A percentile compares a stretch with the other conserved stretches of the same genome.
Conservation (phyloP, 495 filamentous ascomycete species). For the Penicillium nucicola region DNA sequence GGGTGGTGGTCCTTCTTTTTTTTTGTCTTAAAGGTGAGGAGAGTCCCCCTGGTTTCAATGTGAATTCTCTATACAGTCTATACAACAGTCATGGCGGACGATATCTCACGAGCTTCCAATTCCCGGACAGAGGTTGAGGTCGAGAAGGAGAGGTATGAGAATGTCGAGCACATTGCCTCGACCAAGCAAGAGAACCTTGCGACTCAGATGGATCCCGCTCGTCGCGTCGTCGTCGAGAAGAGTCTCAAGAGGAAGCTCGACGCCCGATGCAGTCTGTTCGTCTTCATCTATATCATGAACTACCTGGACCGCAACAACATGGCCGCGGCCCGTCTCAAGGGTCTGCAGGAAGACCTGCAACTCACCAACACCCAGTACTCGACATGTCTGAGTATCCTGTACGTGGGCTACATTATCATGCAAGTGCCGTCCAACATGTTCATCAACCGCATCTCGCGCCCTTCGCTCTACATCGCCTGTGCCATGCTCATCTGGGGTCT, state of each 20-base stretch:
- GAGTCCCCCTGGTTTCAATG: background rate
- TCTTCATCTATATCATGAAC: conserved; percentile 36
- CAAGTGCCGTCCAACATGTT: conserved; percentile 39
- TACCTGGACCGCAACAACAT: conserved; percentile 53
- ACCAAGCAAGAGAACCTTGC: conserved; percentile 2
- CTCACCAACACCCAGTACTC: conserved; percentile 48
- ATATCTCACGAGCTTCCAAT: conserved; percentile 15
- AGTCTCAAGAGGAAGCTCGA: conserved; percentile 31
- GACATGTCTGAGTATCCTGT: conserved; percentile 62
- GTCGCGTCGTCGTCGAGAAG: conserved; percentile 26
- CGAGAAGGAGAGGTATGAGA: conserved; percentile 20
- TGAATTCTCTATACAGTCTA: conserved; percentile 3
- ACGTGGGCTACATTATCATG: conserved; percentile 53
- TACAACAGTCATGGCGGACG: conserved; percentile 14
- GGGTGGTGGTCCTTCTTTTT: background rate
- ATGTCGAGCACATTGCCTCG: conserved; percentile 19
- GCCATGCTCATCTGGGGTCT: conserved; percentile 66
- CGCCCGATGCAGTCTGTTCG: conserved; percentile 27
- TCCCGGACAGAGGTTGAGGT: conserved; percentile 16
- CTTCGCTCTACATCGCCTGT: conserved; percentile 59
- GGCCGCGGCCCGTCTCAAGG: conserved; percentile 48
- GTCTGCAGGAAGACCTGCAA: conserved; percentile 46
- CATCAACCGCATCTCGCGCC: conserved; percentile 43
- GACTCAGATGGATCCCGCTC: conserved; percentile 22
- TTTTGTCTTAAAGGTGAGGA: background rate